Evolutionary conservation across 2,329 filamentous ascomycete genomes (phyloP), one percentile per base, ranked within the genome.

Genomic region (Xylaria arbuscula): DNA sequence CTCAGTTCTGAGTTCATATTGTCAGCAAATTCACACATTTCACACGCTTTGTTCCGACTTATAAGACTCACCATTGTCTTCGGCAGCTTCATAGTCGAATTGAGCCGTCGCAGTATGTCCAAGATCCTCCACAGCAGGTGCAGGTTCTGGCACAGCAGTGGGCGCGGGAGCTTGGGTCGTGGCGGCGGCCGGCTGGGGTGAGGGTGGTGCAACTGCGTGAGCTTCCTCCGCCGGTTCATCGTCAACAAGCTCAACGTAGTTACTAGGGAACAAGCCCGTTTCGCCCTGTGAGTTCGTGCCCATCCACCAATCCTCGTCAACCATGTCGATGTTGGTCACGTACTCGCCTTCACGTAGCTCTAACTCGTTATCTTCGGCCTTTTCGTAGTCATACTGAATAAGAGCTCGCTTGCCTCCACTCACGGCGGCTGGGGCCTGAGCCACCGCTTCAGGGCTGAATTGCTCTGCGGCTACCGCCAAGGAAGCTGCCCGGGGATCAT

Each of bases 261-360:
- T 98, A 83, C 93, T 96, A 5, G 96, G 96, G 86, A 99, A 98
- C 42, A 99, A 85, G 56, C 96, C 96, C 67, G 86, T 90, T 80
- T 98, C 93, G 74, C 96, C 96, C 70, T 85, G 86, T 24, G 87
- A 83, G 83, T 98, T 99, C 73, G 92, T 93, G 51, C 97, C 96
- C 88, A 97, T 92, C 96, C 96, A 99, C 96, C 96, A 99, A 78
- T 99, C 95, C 60, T 97, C 92, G 75, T 98, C 96, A 1, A 99
- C 93, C 92, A 97, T 97, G 71, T 98, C 93, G 76, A 99, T 97
- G 78, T 97, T 91, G 28, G 88, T 94, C 45, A 99, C 91, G 72
- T 90, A 88, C 76, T 98, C 93, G 70, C 94, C 94, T 81, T 99
- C 96, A 32, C 88, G 86, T 19, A 99, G 87, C 72, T 97, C 94